Base-by-base conservation (phyloP, 306 rosid genomes). In the Pachyrhizus erosus region DNA sequence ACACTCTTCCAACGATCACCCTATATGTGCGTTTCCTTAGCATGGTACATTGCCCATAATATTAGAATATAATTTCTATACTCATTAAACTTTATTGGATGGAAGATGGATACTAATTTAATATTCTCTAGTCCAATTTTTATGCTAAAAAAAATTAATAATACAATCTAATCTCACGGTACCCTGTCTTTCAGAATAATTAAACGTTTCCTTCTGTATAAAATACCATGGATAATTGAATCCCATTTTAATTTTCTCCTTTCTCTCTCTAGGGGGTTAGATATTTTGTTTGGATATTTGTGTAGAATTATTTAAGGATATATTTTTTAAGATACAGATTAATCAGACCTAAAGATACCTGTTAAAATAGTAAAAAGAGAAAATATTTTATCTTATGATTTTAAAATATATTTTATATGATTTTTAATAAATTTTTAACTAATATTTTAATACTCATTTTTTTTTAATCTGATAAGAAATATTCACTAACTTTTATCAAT, bases 201-300 rank as follows among this genome's bases (percentile, higher is more conserved):
- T 48, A 60, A 60, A 58, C 70, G 29, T 52, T 34, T 75, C 14
- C 29, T 18, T 57, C 24, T 80, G 0, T 15, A 7, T 74, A 18
- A 2, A 51, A 1, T 34, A 20, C 34, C 11, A 43, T 48, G 23
- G 75, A 80, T 48, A 48, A 26, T 15, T 46, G 61, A 66, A 81
- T 52, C 65, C 9, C 27, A 12, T 51, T 20, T 62, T 7, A 33
- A 33, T 33, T 37, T 64, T 34, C 27, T 81, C 49, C 29, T 14
- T 0, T 21, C 31, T 55, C 42, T 55, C n/a, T 54, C 23, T 9
- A 6, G 74, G 11, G 65, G 55, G 11, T 15, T 61, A 31, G 77
- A 76, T 85, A 18, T 48, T 48, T 82, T 70, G 43, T 61, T 43
- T 70, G 54, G 76, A 76, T 76, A 71, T 52, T 76, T 75, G 62